Percentiles rank a stretch among this genome's conserved stretches.
Evolutionary conservation across 257 asterid genomes (phyloP).

Genomic region (Verbena officinalis): DNA sequence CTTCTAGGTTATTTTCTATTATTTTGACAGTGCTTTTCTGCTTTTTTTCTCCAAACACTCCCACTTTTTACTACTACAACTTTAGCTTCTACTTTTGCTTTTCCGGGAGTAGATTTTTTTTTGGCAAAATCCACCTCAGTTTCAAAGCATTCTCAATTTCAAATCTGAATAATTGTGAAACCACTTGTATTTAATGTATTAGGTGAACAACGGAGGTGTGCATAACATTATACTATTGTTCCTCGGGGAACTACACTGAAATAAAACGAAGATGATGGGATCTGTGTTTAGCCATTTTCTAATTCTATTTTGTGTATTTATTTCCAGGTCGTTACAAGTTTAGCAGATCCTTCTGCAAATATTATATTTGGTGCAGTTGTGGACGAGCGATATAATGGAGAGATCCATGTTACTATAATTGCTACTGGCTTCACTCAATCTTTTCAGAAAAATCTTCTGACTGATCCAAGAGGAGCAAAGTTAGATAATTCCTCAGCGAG

Average conservation of each 20-base stretch:
- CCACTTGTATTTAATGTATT: neutral
- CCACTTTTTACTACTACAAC: too few species aligned
- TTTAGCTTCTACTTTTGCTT: too few species aligned
- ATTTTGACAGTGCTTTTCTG: too few species aligned
- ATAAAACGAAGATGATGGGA: neutral
- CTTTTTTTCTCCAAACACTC: too few species aligned
- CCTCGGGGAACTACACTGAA: neutral
- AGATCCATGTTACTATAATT: slow-evolving; percentile 91
- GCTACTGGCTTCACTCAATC: slow-evolving; percentile 97
- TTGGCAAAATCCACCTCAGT: too few species aligned
- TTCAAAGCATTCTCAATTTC: neutral
- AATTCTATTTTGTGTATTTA: neutral
- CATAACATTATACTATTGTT: neutral
- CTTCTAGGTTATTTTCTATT: too few species aligned
- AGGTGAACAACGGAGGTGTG: neutral
- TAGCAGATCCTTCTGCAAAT: slow-evolving; percentile 98
- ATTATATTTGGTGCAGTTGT: slow-evolving; percentile 99
- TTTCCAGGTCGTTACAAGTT: slow-evolving; percentile 89
- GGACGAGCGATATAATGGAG: slow-evolving; percentile 92
- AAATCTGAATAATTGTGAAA: neutral
- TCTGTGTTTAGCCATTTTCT: neutral
- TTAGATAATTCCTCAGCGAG: slow-evolving; percentile 41
- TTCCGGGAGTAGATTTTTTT: too few species aligned
- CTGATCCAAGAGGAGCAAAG: slow-evolving; percentile 85
- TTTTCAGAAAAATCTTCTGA: slow-evolving; percentile 72